A percentile compares a stretch with the other conserved stretches of the same genome.
These are phyloP conservation scores for Cryptococcus wingfieldii DNA, from an alignment of 1,284 basidiomycete genomes.

Conservation along the genomic window DNA sequence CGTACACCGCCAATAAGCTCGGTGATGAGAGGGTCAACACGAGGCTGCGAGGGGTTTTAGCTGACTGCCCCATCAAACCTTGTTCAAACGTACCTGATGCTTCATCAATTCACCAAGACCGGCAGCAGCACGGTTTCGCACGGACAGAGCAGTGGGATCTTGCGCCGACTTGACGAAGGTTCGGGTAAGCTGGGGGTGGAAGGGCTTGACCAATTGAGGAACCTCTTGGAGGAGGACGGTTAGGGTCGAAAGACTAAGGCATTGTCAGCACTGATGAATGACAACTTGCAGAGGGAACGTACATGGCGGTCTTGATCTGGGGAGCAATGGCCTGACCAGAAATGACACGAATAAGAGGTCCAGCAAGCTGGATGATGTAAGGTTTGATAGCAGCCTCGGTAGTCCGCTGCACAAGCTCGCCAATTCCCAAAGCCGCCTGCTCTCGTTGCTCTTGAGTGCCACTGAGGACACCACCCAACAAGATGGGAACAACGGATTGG, in stretches of 20 bases:
- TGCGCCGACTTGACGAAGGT: slow-evolving; percentile 93
- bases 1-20: slow-evolving; percentile 61
- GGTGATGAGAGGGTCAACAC: slow-evolving; percentile 67
- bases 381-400: slow-evolving; percentile 87
- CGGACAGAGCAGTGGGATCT: slow-evolving; percentile 72
- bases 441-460: slow-evolving; percentile 61
- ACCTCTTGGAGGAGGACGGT: slow-evolving; percentile 76
- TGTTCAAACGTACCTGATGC: slow-evolving; percentile 65
- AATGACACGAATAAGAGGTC: slow-evolving; percentile 90
- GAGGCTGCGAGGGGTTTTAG: slow-evolving; percentile 51
- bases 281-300: slow-evolving; percentile 13
- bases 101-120: slow-evolving; percentile 91
- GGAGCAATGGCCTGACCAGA: slow-evolving; percentile 82
- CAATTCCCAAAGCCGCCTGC: slow-evolving; percentile 89
- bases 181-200: slow-evolving; percentile 96
- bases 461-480: slow-evolving; percentile 69
- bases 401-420: slow-evolving; percentile 88
- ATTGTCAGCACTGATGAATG: not conserved
- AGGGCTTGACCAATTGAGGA: slow-evolving; percentile 87
- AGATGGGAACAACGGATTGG: slow-evolving; percentile 79
- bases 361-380: slow-evolving; percentile 93
- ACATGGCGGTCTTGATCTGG: slow-evolving; percentile 82
- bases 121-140: slow-evolving; percentile 74
- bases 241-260: slow-evolving; percentile 57
- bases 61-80: not conserved